Conservation (phyloP, 2,329 filamentous ascomycete species). For the Clarireedia monteithiana region DNA sequence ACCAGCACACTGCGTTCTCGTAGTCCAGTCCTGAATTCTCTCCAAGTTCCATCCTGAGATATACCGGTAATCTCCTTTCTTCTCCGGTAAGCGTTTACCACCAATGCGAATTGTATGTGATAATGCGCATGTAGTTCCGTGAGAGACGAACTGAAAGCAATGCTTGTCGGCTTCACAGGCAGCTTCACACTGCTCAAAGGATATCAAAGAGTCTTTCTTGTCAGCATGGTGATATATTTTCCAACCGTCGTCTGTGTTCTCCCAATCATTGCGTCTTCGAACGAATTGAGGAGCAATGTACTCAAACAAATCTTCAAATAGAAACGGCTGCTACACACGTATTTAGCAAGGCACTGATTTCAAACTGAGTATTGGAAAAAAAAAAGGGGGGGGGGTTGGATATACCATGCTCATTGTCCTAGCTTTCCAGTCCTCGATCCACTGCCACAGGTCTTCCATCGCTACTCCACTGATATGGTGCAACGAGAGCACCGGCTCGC, state of each 20-base stretch:
- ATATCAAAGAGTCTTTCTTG: background rate
- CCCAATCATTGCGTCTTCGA: conserved; percentile 4
- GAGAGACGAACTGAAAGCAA: conserved; percentile 10
- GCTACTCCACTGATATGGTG: conserved; percentile 12
- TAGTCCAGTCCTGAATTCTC: conserved; percentile 9
- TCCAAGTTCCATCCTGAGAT: conserved; percentile 9
- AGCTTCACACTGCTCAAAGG: conserved; percentile 8
- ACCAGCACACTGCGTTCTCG: background rate
- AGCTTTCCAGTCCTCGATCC: conserved; percentile 10
- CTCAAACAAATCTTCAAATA: background rate
- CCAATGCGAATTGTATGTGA: conserved; percentile 8
- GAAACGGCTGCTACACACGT: background rate
- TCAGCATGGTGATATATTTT: background rate
- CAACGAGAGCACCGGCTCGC: conserved; percentile 13
- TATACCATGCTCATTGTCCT: conserved; percentile 9
- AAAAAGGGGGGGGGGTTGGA: background rate
- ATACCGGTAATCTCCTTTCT: background rate
- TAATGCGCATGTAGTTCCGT: conserved; percentile 2
- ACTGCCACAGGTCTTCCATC: conserved; percentile 8
- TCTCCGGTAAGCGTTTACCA: background rate
- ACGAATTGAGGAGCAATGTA: conserved; percentile 9
- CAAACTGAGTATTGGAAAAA: background rate
- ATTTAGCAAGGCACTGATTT: background rate
- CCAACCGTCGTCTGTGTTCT: conserved; percentile 4
- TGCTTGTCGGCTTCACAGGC: conserved; percentile 7